phyloP scores from a whole-genome alignment of 2,329 filamentous ascomycete genomes.

The Colletotrichum sp. region DNA sequence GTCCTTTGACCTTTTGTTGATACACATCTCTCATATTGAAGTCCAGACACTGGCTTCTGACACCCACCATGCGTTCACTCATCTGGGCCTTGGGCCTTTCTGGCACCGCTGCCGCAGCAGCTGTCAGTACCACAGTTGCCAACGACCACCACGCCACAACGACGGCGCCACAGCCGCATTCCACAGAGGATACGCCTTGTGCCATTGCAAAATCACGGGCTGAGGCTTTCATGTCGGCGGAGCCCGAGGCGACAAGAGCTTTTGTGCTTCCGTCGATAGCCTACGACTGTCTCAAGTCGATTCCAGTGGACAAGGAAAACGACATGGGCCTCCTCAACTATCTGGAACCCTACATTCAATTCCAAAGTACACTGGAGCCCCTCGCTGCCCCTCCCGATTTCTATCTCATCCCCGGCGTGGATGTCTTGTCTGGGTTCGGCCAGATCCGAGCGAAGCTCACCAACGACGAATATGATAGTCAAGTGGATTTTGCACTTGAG shows the following conservation, averaged over 20 bases:
- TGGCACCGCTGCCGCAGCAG: not conserved
- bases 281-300: conserved; percentile 10
- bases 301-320: conserved; percentile 1
- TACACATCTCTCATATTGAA: not conserved
- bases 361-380: conserved; percentile 22
- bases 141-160: not conserved
- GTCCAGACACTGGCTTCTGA: not conserved
- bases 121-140: not conserved
- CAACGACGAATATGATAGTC: conserved; percentile 11
- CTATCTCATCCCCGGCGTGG: not conserved
- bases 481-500: conserved; percentile 17
- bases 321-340: conserved; percentile 21
- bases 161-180: not conserved
- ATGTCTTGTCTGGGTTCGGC: conserved; percentile 1
- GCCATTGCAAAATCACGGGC: not conserved
- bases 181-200: not conserved
- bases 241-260: not conserved
- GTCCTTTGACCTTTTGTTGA: not conserved
- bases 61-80: not conserved
- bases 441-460: conserved; percentile 17
- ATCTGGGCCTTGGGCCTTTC: not conserved
- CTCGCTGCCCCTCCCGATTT: conserved; percentile 15
- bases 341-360: conserved; percentile 16
- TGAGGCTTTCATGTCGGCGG: not conserved
- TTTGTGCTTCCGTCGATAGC: not conserved